Evolutionary conservation across 2,329 filamentous ascomycete species (phyloP), one percentile per base, ranked within the genome.

Genomic region (Shiraia bambusicola): DNA sequence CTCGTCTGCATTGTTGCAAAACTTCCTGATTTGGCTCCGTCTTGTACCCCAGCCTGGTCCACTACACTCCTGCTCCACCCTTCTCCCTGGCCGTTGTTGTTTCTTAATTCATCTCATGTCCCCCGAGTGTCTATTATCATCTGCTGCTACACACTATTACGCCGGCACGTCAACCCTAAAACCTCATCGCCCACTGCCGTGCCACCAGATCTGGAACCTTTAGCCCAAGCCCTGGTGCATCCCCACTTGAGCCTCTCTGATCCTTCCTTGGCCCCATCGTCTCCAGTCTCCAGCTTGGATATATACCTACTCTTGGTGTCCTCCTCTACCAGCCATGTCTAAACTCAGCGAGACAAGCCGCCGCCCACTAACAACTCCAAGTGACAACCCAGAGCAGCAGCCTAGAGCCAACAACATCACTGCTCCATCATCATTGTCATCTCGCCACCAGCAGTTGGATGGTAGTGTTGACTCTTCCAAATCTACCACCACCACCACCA

Each of bases 1-100:
- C 33, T 41, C 37, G 46, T 49, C 57, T 58, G 50, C 53, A 55
- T 56, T 52, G 54, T 52, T 59, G 50, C 47, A 56, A 54, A 55
- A 56, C 56, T 48, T 49, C 62, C 52, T 54, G 50, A 58, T 62
- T 67, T 66, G 63, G 61, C 57, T 56, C 64, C 53, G 60, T 51
- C 38, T 33, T 58, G 32, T 33, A 51, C 47, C 63, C 61, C 49
- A 47, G 52, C 58, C 33, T 42, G 58, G 59, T 45, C 49, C 46
- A 43, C 41, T 47, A 52, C 53, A 49, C 45, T 58, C 54, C 46
- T 48, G 47, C 45, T 50, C 45, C 43, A 47, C 54, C 44, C 38
- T n/a, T 55, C 46, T 52, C 42, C 61, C 57, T 57, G 53, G 53
- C 44, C 44, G 38, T 50, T 42, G 47, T 59, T 42, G 47, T 59